Percentiles rank a stretch among this genome's conserved stretches.
Evolutionary conservation across 2,329 filamentous ascomycete genomes (phyloP).

Genomic region (Sarocladium oryzae): DNA sequence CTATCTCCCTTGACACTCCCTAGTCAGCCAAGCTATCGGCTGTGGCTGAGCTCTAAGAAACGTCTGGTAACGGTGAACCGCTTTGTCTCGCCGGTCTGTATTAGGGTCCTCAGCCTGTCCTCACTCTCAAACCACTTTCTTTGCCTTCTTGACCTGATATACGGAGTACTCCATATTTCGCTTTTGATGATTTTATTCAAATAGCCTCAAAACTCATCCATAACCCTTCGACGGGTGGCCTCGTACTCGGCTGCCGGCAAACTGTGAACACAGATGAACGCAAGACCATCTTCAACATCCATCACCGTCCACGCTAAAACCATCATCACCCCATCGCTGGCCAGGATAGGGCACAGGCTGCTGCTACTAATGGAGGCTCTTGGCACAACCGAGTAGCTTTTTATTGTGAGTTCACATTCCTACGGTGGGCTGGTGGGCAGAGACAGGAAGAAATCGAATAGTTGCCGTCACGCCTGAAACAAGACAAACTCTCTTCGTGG

Average conservation of each 20-base stretch:
- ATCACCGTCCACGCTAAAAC: not conserved
- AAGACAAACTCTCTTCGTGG: not conserved
- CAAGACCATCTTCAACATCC: not conserved
- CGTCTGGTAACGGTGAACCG: not conserved
- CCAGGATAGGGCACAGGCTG: too few relatives aligned
- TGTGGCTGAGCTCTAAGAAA: slow-evolving; percentile 2
- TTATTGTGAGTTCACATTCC: too few relatives aligned
- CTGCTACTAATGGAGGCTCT: slow-evolving; percentile 1
- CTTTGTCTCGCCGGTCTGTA: not conserved
- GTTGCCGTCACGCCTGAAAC: slow-evolving; percentile 4
- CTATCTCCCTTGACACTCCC: too few relatives aligned
- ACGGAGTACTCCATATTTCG: too few relatives aligned
- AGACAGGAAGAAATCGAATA: not conserved
- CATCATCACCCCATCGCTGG: too few relatives aligned
- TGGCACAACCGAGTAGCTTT: too few relatives aligned
- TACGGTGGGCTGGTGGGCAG: not conserved
- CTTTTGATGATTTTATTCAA: too few relatives aligned
- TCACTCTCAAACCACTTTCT: not conserved
- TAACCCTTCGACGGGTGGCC: too few relatives aligned
- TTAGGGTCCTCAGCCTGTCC: not conserved
- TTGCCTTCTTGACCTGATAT: not conserved
- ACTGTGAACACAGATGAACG: too few relatives aligned
- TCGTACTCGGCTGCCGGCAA: slow-evolving; percentile 5
- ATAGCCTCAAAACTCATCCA: too few relatives aligned
- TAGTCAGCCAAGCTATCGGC: slow-evolving; percentile 1